Evolutionary conservation across 768 basidiomycete species (phyloP), one percentile per base, ranked within the genome.

Genomic region (Mycena chlorophos): DNA sequence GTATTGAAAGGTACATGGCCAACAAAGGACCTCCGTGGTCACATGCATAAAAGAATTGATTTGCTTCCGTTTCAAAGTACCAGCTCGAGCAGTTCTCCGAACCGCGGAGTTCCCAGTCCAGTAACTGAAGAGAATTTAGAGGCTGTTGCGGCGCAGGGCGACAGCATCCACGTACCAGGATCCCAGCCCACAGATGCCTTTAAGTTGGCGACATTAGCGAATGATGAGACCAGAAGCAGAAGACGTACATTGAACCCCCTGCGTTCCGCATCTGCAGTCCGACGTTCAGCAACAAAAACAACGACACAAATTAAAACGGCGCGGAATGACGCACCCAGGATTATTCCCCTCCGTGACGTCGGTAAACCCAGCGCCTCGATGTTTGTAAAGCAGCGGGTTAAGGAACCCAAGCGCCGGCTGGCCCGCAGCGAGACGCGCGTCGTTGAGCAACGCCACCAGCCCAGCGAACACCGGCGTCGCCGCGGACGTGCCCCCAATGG

Each of bases 401-500:
- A 89, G 70, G 69, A 87, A 87, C 0, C 87, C 87, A n/a, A 88
- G 69, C 23, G 84, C 53, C 10, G 69, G 62, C 48, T 73, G 68
- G 0, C 73, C 71, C 0, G 70, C 71, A 2, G 69, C 68, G 23
- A 86, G 66, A 6, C 84, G 78, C 2, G 78, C 83, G 53, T 88
- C 85, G 50, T 88, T 88, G 49, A 89, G 69, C 58, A 89, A 76
- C 3, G 86, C 76, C 17, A 88, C 73, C 49, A 89, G 71, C 23
- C 77, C 82, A 5, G 87, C 78, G 55, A 91, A 85, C 0, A 85
- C 76, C 0, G 88, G 88, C 6, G 84, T 64, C 1, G 87, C 65
- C 0, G 84, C 84, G 14, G 86, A 88, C 1, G 89, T 91, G 29
- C 89, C 89, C 1, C 73, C 79, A 52, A 83, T 76, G 1, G 68